phyloP scores from a whole-genome alignment of 2,329 filamentous ascomycete species.

The Fusarium avenaceum region DNA sequence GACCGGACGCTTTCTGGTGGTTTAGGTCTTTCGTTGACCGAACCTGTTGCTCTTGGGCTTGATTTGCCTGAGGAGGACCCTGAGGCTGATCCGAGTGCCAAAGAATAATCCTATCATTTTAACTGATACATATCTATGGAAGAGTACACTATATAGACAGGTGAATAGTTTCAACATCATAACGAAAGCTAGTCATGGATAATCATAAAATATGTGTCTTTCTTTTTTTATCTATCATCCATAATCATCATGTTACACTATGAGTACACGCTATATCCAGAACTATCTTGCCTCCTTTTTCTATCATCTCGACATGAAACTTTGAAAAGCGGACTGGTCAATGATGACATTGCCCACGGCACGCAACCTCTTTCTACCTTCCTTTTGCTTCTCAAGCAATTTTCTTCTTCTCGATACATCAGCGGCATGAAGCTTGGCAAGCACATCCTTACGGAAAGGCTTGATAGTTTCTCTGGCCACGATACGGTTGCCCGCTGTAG shows the following conservation, averaged over 20 bases:
- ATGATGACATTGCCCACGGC: slow-evolving; percentile 94
- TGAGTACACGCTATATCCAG: slow-evolving; percentile 30
- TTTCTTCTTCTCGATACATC: slow-evolving; percentile 88
- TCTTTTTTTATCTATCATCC: slow-evolving; percentile 15
- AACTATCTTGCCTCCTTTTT: neutral
- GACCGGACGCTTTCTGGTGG: slow-evolving; percentile 56
- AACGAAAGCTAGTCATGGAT: slow-evolving; percentile 17
- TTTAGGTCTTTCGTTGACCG: slow-evolving; percentile 53
- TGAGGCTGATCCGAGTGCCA: slow-evolving; percentile 1
- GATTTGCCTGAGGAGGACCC: slow-evolving; percentile 55
- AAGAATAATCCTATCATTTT: slow-evolving; percentile 5
- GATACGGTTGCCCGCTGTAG: slow-evolving; percentile 83
- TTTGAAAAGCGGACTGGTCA: slow-evolving; percentile 94
- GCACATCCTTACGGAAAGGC: slow-evolving; percentile 94
- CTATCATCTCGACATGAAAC: slow-evolving; percentile 83
- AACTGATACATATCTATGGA: neutral
- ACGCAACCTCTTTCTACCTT: slow-evolving; percentile 88
- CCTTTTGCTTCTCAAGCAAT: slow-evolving; percentile 95
- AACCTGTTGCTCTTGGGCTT: slow-evolving; percentile 56
- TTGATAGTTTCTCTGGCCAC: slow-evolving; percentile 95
- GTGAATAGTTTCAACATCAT: slow-evolving; percentile 1
- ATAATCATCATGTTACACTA: slow-evolving; percentile 36
- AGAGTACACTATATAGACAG: neutral
- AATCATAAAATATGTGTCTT: neutral
- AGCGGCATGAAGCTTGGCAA: slow-evolving; percentile 91